A percentile compares a stretch with the other conserved stretches of the same genome.
Evolutionary conservation across 2,329 filamentous ascomycete species (phyloP).

Genomic region (Talaromyces sp.): DNA sequence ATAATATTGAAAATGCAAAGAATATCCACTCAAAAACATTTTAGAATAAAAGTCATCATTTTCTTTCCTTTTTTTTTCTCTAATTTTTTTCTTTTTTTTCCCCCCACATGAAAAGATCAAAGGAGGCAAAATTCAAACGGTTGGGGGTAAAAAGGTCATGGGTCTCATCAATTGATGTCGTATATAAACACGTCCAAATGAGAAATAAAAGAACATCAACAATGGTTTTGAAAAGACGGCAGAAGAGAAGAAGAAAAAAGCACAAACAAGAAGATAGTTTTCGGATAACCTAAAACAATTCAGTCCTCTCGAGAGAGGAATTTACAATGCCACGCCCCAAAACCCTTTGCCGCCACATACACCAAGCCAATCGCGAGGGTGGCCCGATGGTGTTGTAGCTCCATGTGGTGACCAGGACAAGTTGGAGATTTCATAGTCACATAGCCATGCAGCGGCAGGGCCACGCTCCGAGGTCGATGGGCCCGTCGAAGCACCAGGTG

Average conservation of each 20-base stretch:
- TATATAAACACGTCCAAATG: neutral
- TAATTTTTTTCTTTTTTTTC: neutral
- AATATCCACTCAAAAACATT: neutral
- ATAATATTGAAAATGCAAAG: neutral
- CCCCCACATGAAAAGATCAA: neutral
- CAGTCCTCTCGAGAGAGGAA: neutral
- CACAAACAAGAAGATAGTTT: neutral
- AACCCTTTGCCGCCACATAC: conserved; percentile 43
- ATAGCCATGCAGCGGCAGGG: conserved; percentile 43
- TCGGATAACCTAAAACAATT: neutral
- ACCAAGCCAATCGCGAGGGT: conserved; percentile 39
- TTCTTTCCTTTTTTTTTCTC: neutral
- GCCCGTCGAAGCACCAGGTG: conserved; percentile 11
- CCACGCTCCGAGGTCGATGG: conserved; percentile 37
- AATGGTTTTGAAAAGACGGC: neutral
- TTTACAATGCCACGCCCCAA: conserved; percentile 40
- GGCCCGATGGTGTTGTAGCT: conserved; percentile 28
- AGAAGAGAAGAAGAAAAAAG: neutral
- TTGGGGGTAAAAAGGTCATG: neutral
- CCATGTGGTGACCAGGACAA: conserved; percentile 44
- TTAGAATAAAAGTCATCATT: neutral
- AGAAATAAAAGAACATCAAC: neutral
- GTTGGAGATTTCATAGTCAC: conserved; percentile 44
- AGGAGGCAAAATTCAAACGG: neutral
- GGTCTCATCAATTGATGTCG: neutral